Percentiles rank a stretch among this genome's conserved stretches.
These are phyloP conservation scores for Leishmania amazonensis DNA, from an alignment of 208 protist species.

Conservation along the genomic window DNA sequence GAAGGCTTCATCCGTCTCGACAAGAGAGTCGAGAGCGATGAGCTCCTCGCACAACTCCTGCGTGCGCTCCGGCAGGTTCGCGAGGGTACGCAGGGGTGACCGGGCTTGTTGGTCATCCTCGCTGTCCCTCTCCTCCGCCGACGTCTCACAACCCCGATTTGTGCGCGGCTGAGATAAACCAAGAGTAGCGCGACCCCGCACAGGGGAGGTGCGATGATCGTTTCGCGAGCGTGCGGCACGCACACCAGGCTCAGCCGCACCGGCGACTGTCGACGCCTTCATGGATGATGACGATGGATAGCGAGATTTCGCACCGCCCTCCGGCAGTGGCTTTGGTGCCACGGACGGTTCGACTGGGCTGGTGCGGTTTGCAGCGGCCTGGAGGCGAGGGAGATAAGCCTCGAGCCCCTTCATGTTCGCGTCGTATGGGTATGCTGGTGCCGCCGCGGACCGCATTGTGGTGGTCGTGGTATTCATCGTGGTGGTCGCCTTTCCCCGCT, in stretches of 20 bases:
- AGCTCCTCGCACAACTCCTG: conserved; percentile 13
- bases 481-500: not conserved
- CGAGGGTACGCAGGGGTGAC: not conserved
- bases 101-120: not conserved
- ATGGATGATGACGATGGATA: not conserved
- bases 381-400: conserved; percentile 3
- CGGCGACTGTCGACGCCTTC: not conserved
- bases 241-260: not conserved
- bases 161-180: not conserved
- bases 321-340: not conserved
- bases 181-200: not conserved
- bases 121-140: not conserved
- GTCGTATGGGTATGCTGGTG: not conserved
- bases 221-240: not conserved
- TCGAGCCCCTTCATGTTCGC: not conserved
- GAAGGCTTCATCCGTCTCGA: conserved; percentile 21
- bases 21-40: not conserved
- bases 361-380: conserved; percentile 1
- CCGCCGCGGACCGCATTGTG: not conserved
- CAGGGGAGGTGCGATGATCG: not conserved
- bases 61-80: conserved; percentile 6
- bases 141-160: not conserved
- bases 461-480: not conserved
- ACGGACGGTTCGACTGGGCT: not conserved
- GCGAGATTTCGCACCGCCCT: not conserved